Conservation (phyloP, 2,329 filamentous ascomycete genomes). For the Conoideocrella luteorostrata region DNA sequence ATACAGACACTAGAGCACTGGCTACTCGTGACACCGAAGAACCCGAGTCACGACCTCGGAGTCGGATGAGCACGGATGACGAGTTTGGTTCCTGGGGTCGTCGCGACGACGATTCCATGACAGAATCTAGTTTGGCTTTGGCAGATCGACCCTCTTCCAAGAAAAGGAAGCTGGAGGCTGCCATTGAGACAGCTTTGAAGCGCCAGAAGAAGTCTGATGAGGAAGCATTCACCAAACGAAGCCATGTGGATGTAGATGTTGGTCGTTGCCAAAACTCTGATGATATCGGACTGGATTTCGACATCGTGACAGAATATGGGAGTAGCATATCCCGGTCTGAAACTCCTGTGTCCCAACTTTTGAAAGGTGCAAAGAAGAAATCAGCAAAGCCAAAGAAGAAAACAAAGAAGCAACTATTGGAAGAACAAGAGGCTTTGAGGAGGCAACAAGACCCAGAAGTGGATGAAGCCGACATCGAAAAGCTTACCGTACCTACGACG, state of each 20-base stretch:
- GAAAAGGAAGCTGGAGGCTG: conserved; percentile 67
- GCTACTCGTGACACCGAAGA: conserved; percentile 77
- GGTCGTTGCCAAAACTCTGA: conserved; percentile 41
- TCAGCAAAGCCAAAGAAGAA: conserved; percentile 60
- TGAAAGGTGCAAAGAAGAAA: conserved; percentile 52
- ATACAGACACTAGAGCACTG: conserved; percentile 48
- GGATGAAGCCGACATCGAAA: conserved; percentile 32
- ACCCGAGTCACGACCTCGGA: conserved; percentile 73
- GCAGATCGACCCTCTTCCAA: conserved; percentile 48
- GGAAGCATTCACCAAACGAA: conserved; percentile 64
- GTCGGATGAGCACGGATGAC: conserved; percentile 62
- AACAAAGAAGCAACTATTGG: conserved; percentile 69
- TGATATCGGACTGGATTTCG: conserved; percentile 43
- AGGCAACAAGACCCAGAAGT: conserved; percentile 44
- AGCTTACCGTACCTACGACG: conserved; percentile 27
- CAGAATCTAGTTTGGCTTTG: conserved; percentile 64
- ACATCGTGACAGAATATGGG: conserved; percentile 34
- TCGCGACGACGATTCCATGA: conserved; percentile 60
- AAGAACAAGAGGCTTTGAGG: conserved; percentile 58
- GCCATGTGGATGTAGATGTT: conserved; percentile 44
- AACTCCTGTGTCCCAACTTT: conserved; percentile 34
- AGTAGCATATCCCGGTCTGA: conserved; percentile 39
- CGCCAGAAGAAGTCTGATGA: conserved; percentile 76
- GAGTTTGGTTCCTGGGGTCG: conserved; percentile 39
- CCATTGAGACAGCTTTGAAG: conserved; percentile 66